phyloP scores from a whole-genome alignment of 2,329 filamentous ascomycete genomes.

The Celoporthe dispersa region DNA sequence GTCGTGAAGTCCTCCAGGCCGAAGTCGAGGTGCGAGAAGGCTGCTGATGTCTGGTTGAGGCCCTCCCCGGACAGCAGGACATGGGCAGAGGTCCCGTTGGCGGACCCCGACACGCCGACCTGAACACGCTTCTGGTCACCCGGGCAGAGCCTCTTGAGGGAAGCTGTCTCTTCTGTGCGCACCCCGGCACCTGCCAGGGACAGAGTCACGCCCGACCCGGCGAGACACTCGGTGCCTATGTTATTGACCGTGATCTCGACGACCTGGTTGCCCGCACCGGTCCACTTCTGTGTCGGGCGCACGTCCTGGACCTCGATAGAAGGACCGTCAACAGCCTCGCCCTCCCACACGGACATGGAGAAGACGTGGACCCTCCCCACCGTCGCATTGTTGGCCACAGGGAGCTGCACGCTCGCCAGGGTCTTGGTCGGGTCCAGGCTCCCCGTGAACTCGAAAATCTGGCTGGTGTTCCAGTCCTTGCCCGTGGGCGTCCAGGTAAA shows the following conservation, averaged over 20 bases:
- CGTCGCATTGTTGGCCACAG: constrained; percentile 42
- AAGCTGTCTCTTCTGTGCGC: constrained; percentile 45
- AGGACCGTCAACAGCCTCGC: constrained; percentile 2
- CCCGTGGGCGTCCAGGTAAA: constrained; percentile 45
- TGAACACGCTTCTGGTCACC: constrained; percentile 48
- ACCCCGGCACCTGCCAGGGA: constrained; percentile 44
- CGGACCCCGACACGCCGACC: constrained; percentile 38
- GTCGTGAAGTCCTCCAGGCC: constrained; percentile 43
- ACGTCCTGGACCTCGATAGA: constrained; percentile 43
- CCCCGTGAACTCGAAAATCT: constrained; percentile 51
- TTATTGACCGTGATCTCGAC: constrained; percentile 48
- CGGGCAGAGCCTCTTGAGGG: constrained; percentile 47
- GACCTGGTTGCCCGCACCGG: constrained; percentile 41
- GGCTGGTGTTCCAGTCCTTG: constrained; percentile 47
- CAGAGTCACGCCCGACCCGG: constrained; percentile 38
- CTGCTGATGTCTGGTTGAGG: constrained; percentile 27
- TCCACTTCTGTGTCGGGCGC: constrained; percentile 49
- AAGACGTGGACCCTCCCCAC: constrained; percentile 48
- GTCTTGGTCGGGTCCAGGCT: constrained; percentile 43
- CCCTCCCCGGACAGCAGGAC: constrained; percentile 32
- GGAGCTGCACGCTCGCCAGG: constrained; percentile 46
- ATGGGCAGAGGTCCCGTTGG: constrained; percentile 35
- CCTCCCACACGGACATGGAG: constrained; percentile 43
- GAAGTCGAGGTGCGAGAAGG: constrained; percentile 36
- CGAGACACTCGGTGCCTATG: constrained; percentile 41